Base-by-base conservation (phyloP, 345 rosid genomes). In the Bruguiera parviflora region DNA sequence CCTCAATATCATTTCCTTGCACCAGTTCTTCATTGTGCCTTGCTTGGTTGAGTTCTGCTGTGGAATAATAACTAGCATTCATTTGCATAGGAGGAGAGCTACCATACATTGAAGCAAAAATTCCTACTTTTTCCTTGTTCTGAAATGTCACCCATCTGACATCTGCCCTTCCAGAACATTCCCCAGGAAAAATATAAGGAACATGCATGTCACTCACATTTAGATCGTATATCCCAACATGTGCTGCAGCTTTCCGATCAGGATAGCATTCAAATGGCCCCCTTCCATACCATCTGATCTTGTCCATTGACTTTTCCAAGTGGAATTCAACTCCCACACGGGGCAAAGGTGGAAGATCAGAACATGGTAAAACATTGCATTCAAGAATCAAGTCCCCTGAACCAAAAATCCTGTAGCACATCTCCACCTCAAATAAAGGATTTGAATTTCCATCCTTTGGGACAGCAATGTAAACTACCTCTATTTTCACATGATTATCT, bases 241-340 rank as follows among this genome's bases (percentile, higher is more conserved):
- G 92, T 9, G 99, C 96, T 58, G 99, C 96, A 18, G 98, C 86
- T 83, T 95, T 92, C 75, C 99, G 84, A 79, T 95, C 99, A 3
- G 98, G 96, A 74, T 95, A 95, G 73, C 99, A 95, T 79, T 92
- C 99, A 68, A 88, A 92, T 63, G 99, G 99, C 58, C 99, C 99
- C 78, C 88, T 82, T 61, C 99, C 99, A 64, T 92, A 95, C 96
- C 97, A 95, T 61, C 58, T 80, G 61, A 87, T 80, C 73, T 72
- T 83, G 82, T 90, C 95, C 77, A 88, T 32, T 66, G 92, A 80
- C 28, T 85, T 86, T 53, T 87, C 89, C 73, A 92, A 65, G 76
- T 85, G 91, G 65, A 95, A 83, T 62, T 85, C 96, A 68, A 95
- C 78, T 53, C 99, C 99, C 22, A 95, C 83, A 8, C 99, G 93